Conservation (phyloP, 179 eudicot genomes). For the Vitellaria paradoxa region DNA sequence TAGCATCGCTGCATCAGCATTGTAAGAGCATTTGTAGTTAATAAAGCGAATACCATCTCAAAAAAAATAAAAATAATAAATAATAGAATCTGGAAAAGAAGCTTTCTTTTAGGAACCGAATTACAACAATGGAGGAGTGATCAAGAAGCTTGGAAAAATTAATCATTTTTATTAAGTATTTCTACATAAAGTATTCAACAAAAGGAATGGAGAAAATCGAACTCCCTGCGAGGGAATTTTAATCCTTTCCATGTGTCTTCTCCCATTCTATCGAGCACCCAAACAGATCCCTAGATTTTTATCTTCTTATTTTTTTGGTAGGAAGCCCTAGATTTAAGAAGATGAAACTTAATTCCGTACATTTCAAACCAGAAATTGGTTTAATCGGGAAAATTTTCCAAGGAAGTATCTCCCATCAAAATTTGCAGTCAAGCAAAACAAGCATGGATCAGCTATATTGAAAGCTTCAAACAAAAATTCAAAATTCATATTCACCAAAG, state of each 20-base stretch:
- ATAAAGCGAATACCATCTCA: not conserved
- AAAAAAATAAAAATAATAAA: too few species aligned
- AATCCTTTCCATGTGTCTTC: not conserved
- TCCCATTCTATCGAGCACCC: not conserved
- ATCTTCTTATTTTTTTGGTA: too few species aligned
- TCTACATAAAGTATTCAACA: not conserved
- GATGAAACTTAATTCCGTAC: not conserved
- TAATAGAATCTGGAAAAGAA: not conserved
- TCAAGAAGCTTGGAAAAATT: conserved; percentile 5
- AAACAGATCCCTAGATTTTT: too few species aligned
- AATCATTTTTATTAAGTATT: not conserved
- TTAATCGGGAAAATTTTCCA: not conserved
- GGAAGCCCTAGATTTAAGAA: not conserved
- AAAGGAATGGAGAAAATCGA: not conserved
- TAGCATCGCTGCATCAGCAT: not conserved
- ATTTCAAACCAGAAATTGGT: not conserved
- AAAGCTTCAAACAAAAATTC: not conserved
- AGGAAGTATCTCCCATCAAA: not conserved
- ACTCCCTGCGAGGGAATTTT: not conserved
- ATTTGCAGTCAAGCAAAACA: not conserved
- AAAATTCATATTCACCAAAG: not conserved
- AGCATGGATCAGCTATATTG: not conserved
- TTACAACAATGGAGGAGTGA: not conserved
- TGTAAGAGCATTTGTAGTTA: not conserved
- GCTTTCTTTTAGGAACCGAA: not conserved